Evolutionary conservation across 768 basidiomycete genomes (phyloP).

Genomic region (Lactarius hatsudake): DNA sequence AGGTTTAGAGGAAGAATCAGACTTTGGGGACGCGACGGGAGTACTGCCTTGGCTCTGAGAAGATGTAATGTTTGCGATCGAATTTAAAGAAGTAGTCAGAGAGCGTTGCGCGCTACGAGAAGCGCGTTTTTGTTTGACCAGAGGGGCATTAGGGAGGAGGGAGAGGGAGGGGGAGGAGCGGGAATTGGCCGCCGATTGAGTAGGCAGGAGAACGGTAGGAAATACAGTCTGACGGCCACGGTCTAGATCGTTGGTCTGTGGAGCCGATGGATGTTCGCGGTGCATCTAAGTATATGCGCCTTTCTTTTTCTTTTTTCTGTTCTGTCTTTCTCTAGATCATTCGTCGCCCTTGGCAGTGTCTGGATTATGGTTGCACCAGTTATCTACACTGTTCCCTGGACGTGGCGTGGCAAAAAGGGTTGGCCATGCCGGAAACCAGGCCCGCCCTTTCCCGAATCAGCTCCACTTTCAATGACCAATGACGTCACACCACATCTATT

Average conservation of each 20-base stretch:
- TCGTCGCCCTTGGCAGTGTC: background rate
- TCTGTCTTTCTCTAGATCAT: background rate
- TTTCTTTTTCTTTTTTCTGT: background rate
- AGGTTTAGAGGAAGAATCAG: conserved; percentile 6
- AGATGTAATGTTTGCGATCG: conserved; percentile 34
- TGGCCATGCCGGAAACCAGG: background rate
- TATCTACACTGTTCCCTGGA: background rate
- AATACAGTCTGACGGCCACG: conserved; percentile 2
- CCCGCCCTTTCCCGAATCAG: conserved; percentile 2
- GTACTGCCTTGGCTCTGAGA: conserved; percentile 25
- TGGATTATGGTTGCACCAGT: background rate
- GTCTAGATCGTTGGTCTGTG: conserved; percentile 20
- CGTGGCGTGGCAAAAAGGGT: conserved; percentile 13
- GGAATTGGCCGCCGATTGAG: conserved; percentile 15
- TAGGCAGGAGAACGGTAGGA: conserved; percentile 9
- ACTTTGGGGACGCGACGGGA: conserved; percentile 16
- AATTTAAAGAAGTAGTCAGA: conserved; percentile 48
- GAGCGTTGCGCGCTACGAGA: conserved; percentile 37
- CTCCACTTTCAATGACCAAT: conserved; percentile 5
- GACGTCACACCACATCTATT: conserved; percentile 10
- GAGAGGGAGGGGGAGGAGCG: conserved; percentile 25
- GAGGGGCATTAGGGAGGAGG: conserved; percentile 37
- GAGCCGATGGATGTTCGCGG: conserved; percentile 9
- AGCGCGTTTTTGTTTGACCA: conserved; percentile 30
- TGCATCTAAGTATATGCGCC: background rate